Evolutionary conservation across 257 asterid species (phyloP), one percentile per base, ranked within the genome.

Genomic region (Fraxinus americana): DNA sequence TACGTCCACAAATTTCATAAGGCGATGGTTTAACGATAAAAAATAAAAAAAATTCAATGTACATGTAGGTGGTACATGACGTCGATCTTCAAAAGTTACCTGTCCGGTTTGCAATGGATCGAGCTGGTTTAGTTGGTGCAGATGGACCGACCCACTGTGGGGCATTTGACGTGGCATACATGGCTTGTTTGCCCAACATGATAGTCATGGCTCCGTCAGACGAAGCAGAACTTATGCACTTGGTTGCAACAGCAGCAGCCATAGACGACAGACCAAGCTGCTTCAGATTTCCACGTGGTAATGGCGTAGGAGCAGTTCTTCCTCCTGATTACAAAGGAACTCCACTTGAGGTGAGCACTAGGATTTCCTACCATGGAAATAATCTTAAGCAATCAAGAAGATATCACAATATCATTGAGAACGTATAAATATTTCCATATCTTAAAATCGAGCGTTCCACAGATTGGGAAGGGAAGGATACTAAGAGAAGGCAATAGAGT

Each of bases 171-270:
- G 84, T 87, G 45, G 77, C 90, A 6, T 87, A 82, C 76, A 82
- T 87, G 90, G 90, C 90, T 45, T 87, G 90, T 72, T 75, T 87
- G 76, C 90, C 88, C n/a, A 87, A 87, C 86, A 87, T 87, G 90
- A 77, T 87, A 16, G 90, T 87, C 30, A 87, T 84, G 90, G 90
- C 90, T 73, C 90, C 90, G 7, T 81, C 88, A 0, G 90, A 87
- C 43, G 88, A 87, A 82, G 90, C 85, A 13, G 88, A 87, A 81
- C 82, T 87, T 29, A 87, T 87, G 85, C 90, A 87, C 23, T 82
- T 87, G 88, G 87, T 87, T 69, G 88, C 90, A 21, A 87, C 90
- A 68, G 90, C 87, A 52, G 90, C 84, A 41, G 50, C 75, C 1
- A 84, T 87, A 67, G 87, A 87, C 29, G 90, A 87, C 21, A 78